Base-by-base conservation (phyloP, 1,284 basidiomycete species). In the Rugosomyces carneus region DNA sequence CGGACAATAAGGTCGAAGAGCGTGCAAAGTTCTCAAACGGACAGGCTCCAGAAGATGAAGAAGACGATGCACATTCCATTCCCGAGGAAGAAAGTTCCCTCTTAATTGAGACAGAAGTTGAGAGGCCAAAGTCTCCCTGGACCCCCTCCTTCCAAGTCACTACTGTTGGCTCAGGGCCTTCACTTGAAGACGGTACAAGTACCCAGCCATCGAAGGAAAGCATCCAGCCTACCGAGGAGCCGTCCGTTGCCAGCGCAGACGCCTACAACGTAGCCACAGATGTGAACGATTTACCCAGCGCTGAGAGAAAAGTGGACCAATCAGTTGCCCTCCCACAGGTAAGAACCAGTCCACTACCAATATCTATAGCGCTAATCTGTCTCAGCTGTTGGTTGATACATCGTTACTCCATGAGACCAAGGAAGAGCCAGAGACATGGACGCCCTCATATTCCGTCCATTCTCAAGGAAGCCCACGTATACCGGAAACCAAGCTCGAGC, bases 391-490 rank as follows among this genome's bases (percentile, higher is more conserved):
- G 35, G 40, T 53, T 10, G 48, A 55, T 35, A 38, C 45, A 9
- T 48, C 53, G 8, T 47, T 43, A 15, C 45, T 49, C 1, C 36
- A 53, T n/a, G 45, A 41, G 15, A 16, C 51, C 1, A 7, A 34
- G 10, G 45, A 49, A 24, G 24, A 40, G 11, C 38, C 55, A 32
- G 40, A 52, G n/a, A 39, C 56, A n/a, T 58, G 54, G 57, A 60
- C 59, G 18, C 53, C 56, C 37, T 61, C 57, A 16, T 59, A 58
- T 36, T 58, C 58, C 6, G 56, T 57, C 1, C 57, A 59, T 32
- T 54, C 55, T 38, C 57, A 60, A 47, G 58, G 55, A 24, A 59
- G 56, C 45, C 57, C 57, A 16, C 45, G 42, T 6, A 40, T 21
- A 20, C 40, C 37, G 26, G 24, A 45, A 5, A 20, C 24, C 5